Percentiles rank a stretch among this genome's conserved stretches.
phyloP scores from a whole-genome alignment of 495 filamentous ascomycete species.

The Stereocaulon alpinum region DNA sequence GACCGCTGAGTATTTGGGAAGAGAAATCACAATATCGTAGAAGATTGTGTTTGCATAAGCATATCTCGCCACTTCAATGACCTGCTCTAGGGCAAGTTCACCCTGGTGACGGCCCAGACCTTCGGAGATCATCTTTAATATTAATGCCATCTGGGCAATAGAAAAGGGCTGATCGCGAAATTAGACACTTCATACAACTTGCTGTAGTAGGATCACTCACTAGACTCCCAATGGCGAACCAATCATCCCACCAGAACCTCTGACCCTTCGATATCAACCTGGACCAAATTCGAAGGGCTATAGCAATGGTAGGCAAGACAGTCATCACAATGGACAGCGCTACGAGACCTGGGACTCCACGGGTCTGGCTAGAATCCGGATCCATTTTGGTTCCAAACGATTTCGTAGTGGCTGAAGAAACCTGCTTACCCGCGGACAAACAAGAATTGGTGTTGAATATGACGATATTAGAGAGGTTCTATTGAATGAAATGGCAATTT shows the following conservation, averaged over 20 bases:
- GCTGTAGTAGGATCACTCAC: not conserved
- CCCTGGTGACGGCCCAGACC: not conserved
- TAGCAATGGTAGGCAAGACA: not conserved
- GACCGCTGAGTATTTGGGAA: slow-evolving; percentile 3
- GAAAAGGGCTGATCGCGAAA: not conserved
- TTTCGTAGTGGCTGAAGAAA: not conserved
- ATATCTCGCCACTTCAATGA: not conserved
- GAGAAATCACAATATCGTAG: not conserved
- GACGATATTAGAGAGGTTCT: too few species aligned
- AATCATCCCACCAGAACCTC: slow-evolving; percentile 9
- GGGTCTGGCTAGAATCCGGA: not conserved
- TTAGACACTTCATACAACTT: too few species aligned
- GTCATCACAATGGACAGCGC: not conserved
- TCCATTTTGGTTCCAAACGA: not conserved
- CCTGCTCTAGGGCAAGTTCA: not conserved
- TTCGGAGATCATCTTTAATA: not conserved
- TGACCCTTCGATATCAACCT: not conserved
- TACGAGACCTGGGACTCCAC: not conserved
- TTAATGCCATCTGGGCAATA: not conserved
- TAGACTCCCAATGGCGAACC: not conserved
- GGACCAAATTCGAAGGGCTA: not conserved
- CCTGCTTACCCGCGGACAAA: too few species aligned
- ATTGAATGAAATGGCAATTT: too few species aligned
- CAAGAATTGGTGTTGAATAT: too few species aligned
- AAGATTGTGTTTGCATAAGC: not conserved